phyloP scores from a whole-genome alignment of 768 basidiomycete genomes.

The Psilocybe cyanescens region DNA sequence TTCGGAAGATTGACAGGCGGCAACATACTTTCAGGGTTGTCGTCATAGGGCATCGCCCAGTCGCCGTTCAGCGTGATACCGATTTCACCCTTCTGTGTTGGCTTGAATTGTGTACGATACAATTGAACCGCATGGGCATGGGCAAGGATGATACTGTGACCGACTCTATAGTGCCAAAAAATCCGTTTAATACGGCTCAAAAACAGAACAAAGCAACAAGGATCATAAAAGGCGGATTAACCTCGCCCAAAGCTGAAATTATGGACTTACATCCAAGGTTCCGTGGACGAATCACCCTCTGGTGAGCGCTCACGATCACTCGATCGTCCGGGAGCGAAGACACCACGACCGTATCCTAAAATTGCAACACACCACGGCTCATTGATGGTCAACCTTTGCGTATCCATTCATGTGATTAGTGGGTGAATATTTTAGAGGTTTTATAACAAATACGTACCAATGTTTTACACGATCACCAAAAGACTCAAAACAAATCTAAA shows the following conservation, averaged over 20 bases:
- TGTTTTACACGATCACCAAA: constrained; percentile 80
- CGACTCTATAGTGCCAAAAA: constrained; percentile 49
- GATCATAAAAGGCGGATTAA: constrained; percentile 15
- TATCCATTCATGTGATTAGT: constrained; percentile 19
- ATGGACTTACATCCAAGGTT: constrained; percentile 67
- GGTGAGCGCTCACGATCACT: constrained; percentile 63
- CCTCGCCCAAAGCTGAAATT: constrained; percentile 11
- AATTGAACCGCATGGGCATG: constrained; percentile 70
- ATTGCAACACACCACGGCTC: constrained; percentile 77
- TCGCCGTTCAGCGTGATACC: constrained; percentile 84
- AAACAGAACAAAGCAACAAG: not conserved
- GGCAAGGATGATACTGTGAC: constrained; percentile 67
- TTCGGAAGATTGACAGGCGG: constrained; percentile 4
- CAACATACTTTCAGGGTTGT: constrained; percentile 65
- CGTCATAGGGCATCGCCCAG: constrained; percentile 76
- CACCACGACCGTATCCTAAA: constrained; percentile 71
- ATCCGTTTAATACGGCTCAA: constrained; percentile 10
- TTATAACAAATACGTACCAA: constrained; percentile 46
- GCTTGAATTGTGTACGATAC: constrained; percentile 70
- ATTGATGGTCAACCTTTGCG: constrained; percentile 69
- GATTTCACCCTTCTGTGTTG: constrained; percentile 64
- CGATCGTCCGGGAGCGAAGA: constrained; percentile 73
- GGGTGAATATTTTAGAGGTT: constrained; percentile 19
- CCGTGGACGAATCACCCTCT: constrained; percentile 66
- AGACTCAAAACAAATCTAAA: constrained; percentile 69